Evolutionary conservation across 139 green algal genomes (phyloP).

Genomic region (Chlorella sp.): DNA sequence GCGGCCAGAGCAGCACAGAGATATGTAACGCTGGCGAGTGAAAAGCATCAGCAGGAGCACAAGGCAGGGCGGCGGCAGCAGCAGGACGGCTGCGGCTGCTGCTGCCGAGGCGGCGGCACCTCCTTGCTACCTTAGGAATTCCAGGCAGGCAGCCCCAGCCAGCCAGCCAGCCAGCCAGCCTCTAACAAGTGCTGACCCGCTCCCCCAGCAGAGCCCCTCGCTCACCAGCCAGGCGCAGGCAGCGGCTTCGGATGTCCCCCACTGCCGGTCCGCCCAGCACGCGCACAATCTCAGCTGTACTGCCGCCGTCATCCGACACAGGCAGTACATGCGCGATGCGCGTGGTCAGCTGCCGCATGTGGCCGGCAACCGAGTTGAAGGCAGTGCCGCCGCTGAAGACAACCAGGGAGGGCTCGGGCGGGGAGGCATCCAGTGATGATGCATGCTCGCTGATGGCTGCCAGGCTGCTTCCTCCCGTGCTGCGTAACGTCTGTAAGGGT

Average conservation of each 20-base stretch:
- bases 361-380: constrained; percentile 95
- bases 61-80: too few species aligned
- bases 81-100: too few species aligned
- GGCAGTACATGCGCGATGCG: constrained; percentile 94
- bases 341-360: constrained; percentile 80
- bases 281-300: constrained; percentile 97
- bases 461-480: not conserved
- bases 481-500: not conserved
- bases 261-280: constrained; percentile 97
- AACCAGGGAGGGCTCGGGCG: constrained; percentile 65
- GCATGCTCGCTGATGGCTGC: not conserved
- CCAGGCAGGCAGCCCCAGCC: not conserved
- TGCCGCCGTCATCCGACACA: constrained; percentile 96
- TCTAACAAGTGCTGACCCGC: not conserved
- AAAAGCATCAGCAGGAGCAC: too few species aligned
- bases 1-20: too few species aligned
- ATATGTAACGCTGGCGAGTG: too few species aligned
- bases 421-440: not conserved
- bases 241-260: constrained; percentile 96
- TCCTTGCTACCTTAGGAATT: too few species aligned
- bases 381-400: constrained; percentile 97
- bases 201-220: not conserved
- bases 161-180: not conserved
- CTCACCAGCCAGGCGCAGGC: constrained; percentile 81
- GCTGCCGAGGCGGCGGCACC: too few species aligned